Evolutionary conservation across 2,329 filamentous ascomycete genomes (phyloP).

Genomic region (Beauveria scarabaeidicola): DNA sequence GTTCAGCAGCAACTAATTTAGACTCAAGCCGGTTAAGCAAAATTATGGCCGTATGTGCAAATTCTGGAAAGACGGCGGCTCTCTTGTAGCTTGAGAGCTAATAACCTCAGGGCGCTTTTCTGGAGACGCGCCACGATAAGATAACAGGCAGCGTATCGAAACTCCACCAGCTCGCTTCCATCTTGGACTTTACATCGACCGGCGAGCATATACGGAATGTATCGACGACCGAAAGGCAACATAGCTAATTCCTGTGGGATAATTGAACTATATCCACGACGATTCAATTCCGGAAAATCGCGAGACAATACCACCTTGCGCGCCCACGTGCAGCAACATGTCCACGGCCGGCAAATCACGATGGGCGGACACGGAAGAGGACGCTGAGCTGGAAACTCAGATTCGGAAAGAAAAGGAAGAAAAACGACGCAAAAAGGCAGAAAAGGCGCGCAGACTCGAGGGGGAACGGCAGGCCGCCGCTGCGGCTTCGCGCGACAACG

Average conservation of each 20-base stretch:
- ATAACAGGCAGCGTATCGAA: neutral
- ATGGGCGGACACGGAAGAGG: constrained; percentile 81
- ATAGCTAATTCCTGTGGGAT: neutral
- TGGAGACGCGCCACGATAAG: constrained; percentile 1
- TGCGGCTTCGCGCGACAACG: constrained; percentile 20
- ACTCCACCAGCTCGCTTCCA: constrained; percentile 5
- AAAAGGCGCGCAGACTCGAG: constrained; percentile 65
- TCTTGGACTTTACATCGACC: neutral
- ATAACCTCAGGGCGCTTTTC: neutral
- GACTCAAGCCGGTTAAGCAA: neutral
- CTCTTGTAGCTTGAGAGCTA: constrained; percentile 11
- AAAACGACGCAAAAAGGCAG: constrained; percentile 74
- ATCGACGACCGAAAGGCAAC: neutral
- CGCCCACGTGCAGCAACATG: constrained; percentile 32
- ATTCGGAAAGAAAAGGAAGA: constrained; percentile 78
- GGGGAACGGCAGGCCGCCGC: constrained; percentile 30
- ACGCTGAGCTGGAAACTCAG: constrained; percentile 63
- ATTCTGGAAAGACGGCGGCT: neutral
- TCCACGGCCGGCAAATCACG: constrained; percentile 60
- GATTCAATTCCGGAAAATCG: neutral
- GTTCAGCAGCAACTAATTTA: neutral
- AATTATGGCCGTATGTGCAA: neutral
- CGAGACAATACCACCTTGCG: constrained; percentile 2
- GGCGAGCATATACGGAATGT: neutral
- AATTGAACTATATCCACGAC: neutral